These are phyloP conservation scores for Penicillium psychrosexuale DNA, from an alignment of 2,329 filamentous ascomycete genomes.

Conservation along the genomic window DNA sequence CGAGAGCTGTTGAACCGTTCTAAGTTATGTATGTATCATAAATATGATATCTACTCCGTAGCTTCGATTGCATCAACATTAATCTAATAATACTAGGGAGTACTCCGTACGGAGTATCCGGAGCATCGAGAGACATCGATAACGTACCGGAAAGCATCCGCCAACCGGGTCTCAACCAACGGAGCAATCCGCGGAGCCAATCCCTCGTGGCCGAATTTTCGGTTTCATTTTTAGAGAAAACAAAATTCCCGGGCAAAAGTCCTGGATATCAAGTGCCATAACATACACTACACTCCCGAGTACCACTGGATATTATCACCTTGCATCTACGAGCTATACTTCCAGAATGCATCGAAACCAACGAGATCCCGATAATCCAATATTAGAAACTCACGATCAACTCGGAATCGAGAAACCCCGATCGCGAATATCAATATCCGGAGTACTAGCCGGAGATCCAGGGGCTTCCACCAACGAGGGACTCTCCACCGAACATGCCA, in stretches of 20 bases:
- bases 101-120: no score
- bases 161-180: background rate
- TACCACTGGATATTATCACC: background rate
- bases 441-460: background rate
- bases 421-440: conserved; percentile 3
- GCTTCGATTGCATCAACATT: background rate
- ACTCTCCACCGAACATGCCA: no score
- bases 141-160: background rate
- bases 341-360: background rate
- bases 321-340: background rate
- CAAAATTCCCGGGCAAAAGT: background rate
- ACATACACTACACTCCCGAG: background rate
- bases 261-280: background rate
- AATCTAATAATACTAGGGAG: background rate
- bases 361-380: background rate
- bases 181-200: background rate
- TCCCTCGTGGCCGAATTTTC: background rate
- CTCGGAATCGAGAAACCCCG: conserved; percentile 1
- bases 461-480: background rate
- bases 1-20: background rate
- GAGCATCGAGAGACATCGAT: background rate
- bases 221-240: background rate
- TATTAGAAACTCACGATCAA: background rate
- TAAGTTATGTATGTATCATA: background rate
- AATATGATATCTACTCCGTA: background rate